A percentile compares a stretch with the other conserved stretches of the same genome.
phyloP scores from a whole-genome alignment of 176 grass and related monocot species.

The Musa troglodytarum region DNA sequence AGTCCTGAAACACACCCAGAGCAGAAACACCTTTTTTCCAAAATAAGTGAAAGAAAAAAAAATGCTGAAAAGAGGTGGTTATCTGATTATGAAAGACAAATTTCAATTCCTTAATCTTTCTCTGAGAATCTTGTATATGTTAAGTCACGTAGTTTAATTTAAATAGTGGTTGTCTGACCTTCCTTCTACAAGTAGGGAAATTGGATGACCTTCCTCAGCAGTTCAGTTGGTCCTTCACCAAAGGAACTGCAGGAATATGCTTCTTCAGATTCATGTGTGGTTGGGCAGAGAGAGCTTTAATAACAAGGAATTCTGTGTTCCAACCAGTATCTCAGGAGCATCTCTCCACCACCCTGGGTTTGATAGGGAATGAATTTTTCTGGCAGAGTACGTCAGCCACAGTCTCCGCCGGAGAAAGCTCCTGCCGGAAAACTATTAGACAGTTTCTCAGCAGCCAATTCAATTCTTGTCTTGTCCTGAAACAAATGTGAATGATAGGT shows the following conservation, averaged over 20 bases:
- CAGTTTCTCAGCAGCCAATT: slow-evolving; percentile 32
- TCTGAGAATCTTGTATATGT: no score
- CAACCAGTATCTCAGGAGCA: background rate
- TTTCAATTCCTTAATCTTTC: no score
- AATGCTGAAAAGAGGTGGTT: no score
- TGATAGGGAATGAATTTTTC: background rate
- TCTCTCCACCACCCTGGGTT: no score
- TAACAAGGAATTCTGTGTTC: background rate
- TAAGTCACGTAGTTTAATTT: no score
- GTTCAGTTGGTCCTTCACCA: background rate
- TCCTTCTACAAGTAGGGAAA: no score
- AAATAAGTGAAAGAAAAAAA: no score
- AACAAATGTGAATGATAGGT: slow-evolving; percentile 14
- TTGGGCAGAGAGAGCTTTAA: background rate
- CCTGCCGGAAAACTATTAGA: slow-evolving; percentile 31
- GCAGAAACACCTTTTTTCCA: no score
- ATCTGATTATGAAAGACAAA: no score
- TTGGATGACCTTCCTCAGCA: no score
- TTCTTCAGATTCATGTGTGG: background rate
- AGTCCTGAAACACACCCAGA: no score
- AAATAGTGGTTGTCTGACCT: no score
- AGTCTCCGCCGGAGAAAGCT: slow-evolving; percentile 32
- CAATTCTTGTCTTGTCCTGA: slow-evolving; percentile 51
- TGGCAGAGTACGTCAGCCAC: slow-evolving; percentile 25
- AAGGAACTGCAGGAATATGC: background rate